Percentiles rank a stretch among this genome's conserved stretches.
These are phyloP conservation scores for Yarrowia phangngaensis DNA, from an alignment of 805 yeast genomes.

Conservation along the genomic window DNA sequence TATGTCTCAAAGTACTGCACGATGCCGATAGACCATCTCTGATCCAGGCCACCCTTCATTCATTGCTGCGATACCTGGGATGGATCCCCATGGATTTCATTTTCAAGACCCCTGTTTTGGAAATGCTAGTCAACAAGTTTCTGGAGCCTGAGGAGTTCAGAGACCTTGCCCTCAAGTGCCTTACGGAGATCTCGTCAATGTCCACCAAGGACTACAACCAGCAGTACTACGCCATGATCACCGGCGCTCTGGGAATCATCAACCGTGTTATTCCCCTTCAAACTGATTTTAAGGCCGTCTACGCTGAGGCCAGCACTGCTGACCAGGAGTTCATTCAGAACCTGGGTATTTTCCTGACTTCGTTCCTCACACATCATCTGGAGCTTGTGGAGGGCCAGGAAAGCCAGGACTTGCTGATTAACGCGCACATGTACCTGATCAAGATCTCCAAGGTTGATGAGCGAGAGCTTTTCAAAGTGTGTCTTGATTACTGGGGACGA, in stretches of 20 bases:
- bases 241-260: constrained; percentile 67
- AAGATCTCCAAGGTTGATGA: constrained; percentile 88
- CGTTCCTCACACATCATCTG: constrained; percentile 79
- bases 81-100: constrained; percentile 93
- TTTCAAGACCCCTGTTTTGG: constrained; percentile 79
- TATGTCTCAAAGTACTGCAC: constrained; percentile 90
- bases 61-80: constrained; percentile 77
- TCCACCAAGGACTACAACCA: constrained; percentile 50
- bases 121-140: constrained; percentile 68
- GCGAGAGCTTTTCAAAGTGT: constrained; percentile 91
- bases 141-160: constrained; percentile 75
- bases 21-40: constrained; percentile 81
- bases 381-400: constrained; percentile 47
- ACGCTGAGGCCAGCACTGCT: constrained; percentile 66
- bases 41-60: constrained; percentile 76
- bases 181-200: constrained; percentile 83
- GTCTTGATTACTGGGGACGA: constrained; percentile 90
- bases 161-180: constrained; percentile 80
- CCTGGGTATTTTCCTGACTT: constrained; percentile 85
- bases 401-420: constrained; percentile 56
- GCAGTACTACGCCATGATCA: constrained; percentile 66
- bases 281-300: constrained; percentile 67
- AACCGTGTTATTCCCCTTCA: constrained; percentile 63
- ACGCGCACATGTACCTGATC: constrained; percentile 75
- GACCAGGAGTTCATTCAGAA: constrained; percentile 96